These are phyloP conservation scores for Pelargonium nanum DNA, from an alignment of 345 rosid genomes.

Conservation along the genomic window DNA sequence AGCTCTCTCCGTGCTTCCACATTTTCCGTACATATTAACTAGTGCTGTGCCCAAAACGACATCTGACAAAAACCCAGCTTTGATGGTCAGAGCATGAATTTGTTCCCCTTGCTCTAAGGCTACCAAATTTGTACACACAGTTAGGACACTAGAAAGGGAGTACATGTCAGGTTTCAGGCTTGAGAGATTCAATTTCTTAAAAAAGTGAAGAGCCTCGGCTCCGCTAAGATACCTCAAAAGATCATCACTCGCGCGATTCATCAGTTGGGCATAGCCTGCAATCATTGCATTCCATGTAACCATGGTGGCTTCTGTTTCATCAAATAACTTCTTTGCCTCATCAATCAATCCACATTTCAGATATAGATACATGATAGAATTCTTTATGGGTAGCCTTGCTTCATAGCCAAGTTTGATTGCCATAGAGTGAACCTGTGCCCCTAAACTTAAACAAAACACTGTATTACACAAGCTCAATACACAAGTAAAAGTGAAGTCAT, in stretches of 20 bases:
- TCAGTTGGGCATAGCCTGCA: conserved; percentile 43
- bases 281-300: conserved; percentile 56
- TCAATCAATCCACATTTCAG: conserved; percentile 32
- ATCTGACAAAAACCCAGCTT: conserved; percentile 33
- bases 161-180: conserved; percentile 35
- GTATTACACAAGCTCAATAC: conserved; percentile 39
- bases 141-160: conserved; percentile 46
- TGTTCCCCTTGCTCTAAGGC: conserved; percentile 46
- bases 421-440: conserved; percentile 37
- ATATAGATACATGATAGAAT: conserved; percentile 43
- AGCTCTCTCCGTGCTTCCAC: conserved; percentile 42
- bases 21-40: conserved; percentile 45
- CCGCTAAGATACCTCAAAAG: conserved; percentile 28
- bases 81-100: conserved; percentile 40
- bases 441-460: conserved; percentile 20
- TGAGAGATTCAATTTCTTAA: conserved; percentile 23
- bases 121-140: conserved; percentile 31
- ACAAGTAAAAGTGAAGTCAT: conserved; percentile 42
- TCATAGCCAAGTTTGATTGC: conserved; percentile 29
- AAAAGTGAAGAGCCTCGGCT: conserved; percentile 31
- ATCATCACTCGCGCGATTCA: conserved; percentile 30
- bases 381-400: conserved; percentile 21
- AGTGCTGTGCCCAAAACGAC: conserved; percentile 45
- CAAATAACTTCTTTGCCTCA: conserved; percentile 30
- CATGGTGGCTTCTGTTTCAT: conserved; percentile 24